Evolutionary conservation across 2,329 filamentous ascomycete species (phyloP).

Genomic region (Alternaria brassicicola): DNA sequence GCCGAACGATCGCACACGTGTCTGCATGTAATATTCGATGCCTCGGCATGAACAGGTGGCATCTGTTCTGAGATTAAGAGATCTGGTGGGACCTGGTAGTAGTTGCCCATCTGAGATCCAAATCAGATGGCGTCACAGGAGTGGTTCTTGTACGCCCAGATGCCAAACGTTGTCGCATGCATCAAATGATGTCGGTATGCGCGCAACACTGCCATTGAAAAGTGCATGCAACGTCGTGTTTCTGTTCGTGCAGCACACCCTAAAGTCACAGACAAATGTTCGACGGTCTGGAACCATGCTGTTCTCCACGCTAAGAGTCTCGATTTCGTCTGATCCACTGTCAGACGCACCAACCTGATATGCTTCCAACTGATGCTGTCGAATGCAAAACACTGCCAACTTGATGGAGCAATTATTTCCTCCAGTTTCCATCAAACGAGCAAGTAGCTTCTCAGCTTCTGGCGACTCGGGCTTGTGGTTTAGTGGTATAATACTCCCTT

Average conservation of each 20-base stretch:
- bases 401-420: too few relatives aligned
- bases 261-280: neutral
- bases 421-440: slow-evolving; percentile 2
- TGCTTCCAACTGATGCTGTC: too few relatives aligned
- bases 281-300: neutral
- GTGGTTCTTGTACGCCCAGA: neutral
- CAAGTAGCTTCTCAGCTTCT: neutral
- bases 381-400: too few relatives aligned
- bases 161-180: neutral
- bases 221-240: neutral
- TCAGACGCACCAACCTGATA: neutral
- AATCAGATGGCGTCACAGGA: neutral
- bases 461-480: slow-evolving; percentile 19
- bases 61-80: neutral
- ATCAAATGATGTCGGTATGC: neutral
- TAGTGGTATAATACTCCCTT: slow-evolving; percentile 29
- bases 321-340: neutral
- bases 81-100: too few relatives aligned
- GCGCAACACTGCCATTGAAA: neutral
- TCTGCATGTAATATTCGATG: slow-evolving; percentile 7
- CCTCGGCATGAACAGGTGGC: neutral
- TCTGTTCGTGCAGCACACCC: neutral
- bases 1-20: slow-evolving; percentile 25
- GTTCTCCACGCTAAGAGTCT: neutral
- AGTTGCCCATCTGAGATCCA: too few relatives aligned